Evolutionary conservation across 257 asterid genomes (phyloP).

Genomic region (Hygrophila difformis): DNA sequence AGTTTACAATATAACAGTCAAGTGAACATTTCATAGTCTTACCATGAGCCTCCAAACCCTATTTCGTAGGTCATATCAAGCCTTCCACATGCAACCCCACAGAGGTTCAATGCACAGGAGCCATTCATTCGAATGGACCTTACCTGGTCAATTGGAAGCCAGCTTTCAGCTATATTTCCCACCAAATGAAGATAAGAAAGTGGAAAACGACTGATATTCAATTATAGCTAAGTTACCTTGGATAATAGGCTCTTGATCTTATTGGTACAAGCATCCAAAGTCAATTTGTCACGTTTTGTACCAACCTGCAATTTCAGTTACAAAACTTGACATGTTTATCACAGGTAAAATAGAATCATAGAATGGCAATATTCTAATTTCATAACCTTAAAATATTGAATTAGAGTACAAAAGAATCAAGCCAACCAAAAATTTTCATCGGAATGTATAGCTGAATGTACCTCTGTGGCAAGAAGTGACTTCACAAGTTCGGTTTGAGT

Average conservation of each 20-base stretch:
- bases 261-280: conserved; percentile 44
- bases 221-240: conserved; percentile 35
- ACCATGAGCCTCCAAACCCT: conserved; percentile 82
- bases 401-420: background rate
- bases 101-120: conserved; percentile 68
- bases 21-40: background rate
- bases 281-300: conserved; percentile 46
- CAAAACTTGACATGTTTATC: too few species aligned
- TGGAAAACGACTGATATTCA: background rate
- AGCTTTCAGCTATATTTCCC: background rate
- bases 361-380: background rate
- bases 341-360: background rate
- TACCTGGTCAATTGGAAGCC: conserved; percentile 36
- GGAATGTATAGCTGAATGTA: background rate
- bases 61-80: conserved; percentile 53
- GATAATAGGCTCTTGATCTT: conserved; percentile 55
- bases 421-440: background rate
- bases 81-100: conserved; percentile 80
- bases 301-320: conserved; percentile 36
- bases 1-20: background rate
- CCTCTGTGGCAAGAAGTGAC: conserved; percentile 82
- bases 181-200: background rate
- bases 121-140: conserved; percentile 74
- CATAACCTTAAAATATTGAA: background rate
- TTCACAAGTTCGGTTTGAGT: conserved; percentile 69